Evolutionary conservation across 768 basidiomycete species (phyloP), one percentile per base, ranked within the genome.

Genomic region (Lentinula boryana): DNA sequence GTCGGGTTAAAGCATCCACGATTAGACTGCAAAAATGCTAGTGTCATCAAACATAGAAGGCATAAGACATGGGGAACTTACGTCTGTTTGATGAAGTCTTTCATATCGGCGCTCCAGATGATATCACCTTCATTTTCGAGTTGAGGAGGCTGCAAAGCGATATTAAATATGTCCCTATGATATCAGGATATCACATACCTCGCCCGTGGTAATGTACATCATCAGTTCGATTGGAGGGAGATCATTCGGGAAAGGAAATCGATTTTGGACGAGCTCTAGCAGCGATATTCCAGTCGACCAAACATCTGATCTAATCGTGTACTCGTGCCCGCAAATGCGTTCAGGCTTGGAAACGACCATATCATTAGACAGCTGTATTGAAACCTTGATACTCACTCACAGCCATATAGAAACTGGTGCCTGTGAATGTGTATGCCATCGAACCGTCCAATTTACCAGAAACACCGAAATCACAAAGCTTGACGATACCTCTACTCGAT

Each of bases 371-470:
- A 32, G 43, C 59, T n/a, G 57, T 31, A 44, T 21, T 63, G 35
- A 21, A 57, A 49, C 7, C 62, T 44, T 38, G 5, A 40, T 16
- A 41, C 59, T 21, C 32, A 85, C 95, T 73, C 68, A 98, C 96
- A 65, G 97, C 95, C 96, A 98, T 98, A 75, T 98, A 99, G 65
- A 92, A 90, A 70, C 94, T 94, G 48, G 96, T 98, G 6, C 97
- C 97, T 1, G 96, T 98, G 70, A 98, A 98, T 0, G 97, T 98
- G 58, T 91, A 92, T 15, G 97, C 97, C 63, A 91, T 74, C 55
- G 91, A 93, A 68, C 90, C 86, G 67, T 98, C 87, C 23, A 99
- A 82, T 74, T 97, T 93, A 44, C 96, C 97, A 31, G 96, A 98
- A 18, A 98, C 97, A 35, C 97, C 97, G 69, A 99, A 99, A 74